Evolutionary conservation across 2,329 filamentous ascomycete species (phyloP).

Genomic region (Pseudocercospora vitis): DNA sequence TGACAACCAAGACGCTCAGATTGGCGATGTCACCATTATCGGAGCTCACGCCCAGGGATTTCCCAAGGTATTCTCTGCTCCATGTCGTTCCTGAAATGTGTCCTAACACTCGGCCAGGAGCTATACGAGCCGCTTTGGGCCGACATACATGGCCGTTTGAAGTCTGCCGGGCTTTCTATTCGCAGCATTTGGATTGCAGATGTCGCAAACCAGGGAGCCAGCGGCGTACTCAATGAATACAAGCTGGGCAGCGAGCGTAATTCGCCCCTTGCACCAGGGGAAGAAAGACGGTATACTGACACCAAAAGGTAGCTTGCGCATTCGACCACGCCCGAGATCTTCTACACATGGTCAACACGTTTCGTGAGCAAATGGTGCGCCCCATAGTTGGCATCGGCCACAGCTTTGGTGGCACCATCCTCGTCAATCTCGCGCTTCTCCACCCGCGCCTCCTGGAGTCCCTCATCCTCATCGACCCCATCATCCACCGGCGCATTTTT

Average conservation of each 20-base stretch:
- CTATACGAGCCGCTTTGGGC: background rate
- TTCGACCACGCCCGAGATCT: background rate
- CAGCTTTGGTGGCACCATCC: background rate
- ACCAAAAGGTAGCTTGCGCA: too few relatives aligned
- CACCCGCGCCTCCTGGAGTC: background rate
- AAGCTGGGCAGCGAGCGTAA: background rate
- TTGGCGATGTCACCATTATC: background rate
- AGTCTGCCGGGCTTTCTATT: background rate
- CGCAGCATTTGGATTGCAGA: background rate
- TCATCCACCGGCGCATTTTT: background rate
- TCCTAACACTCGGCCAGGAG: background rate
- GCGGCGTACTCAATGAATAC: background rate
- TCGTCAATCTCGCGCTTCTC: background rate
- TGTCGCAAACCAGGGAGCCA: background rate
- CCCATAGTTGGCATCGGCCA: background rate
- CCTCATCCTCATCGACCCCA: background rate
- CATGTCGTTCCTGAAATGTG: background rate
- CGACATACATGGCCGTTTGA: background rate
- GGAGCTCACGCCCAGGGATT: background rate
- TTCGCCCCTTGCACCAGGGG: too few relatives aligned
- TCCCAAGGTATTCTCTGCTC: background rate
- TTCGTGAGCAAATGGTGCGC: background rate
- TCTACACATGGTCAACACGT: background rate
- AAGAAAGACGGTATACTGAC: too few relatives aligned
- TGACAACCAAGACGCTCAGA: background rate